Conservation (phyloP, 805 yeast species). For the Yarrowia osloensis region DNA sequence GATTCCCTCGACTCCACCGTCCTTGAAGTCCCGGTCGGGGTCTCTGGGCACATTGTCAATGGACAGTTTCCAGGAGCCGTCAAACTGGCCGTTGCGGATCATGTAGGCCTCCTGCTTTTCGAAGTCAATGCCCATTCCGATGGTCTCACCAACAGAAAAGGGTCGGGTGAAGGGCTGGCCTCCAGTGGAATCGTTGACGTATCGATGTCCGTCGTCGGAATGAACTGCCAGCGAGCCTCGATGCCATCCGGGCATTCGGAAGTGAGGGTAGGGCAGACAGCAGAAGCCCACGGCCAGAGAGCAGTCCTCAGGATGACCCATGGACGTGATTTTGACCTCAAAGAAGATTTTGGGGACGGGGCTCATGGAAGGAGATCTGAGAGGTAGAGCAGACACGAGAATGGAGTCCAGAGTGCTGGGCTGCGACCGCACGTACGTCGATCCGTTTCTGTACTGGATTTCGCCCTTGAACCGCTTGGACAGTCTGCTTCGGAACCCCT, state of each 20-base stretch:
- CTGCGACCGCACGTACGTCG: constrained; percentile 33
- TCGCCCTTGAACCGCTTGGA: constrained; percentile 34
- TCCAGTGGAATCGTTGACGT: constrained; percentile 36
- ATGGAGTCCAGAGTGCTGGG: constrained; percentile 32
- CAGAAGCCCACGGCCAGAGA: constrained; percentile 38
- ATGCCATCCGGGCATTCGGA: constrained; percentile 41
- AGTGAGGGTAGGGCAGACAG: constrained; percentile 39
- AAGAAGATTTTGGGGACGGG: constrained; percentile 34
- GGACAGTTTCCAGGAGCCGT: constrained; percentile 37
- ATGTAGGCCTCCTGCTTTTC: constrained; percentile 33
- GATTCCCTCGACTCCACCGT: constrained; percentile 35
- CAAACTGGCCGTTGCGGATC: constrained; percentile 35
- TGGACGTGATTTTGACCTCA: constrained; percentile 36
- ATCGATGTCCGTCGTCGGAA: constrained; percentile 39
- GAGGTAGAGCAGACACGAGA: constrained; percentile 34
- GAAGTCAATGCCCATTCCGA: constrained; percentile 39
- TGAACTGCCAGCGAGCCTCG: constrained; percentile 40
- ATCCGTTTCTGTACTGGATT: constrained; percentile 33
- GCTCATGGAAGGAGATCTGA: constrained; percentile 32
- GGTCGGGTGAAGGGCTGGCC: constrained; percentile 36
- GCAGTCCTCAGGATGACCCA: constrained; percentile 35
- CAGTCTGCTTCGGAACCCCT: constrained; percentile 17
- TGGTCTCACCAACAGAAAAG: constrained; percentile 35
- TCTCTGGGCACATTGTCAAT: constrained; percentile 33
- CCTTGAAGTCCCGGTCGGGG: constrained; percentile 32